These are phyloP conservation scores for Botrytis porri DNA, from an alignment of 2,329 filamentous ascomycete species.

Conservation along the genomic window DNA sequence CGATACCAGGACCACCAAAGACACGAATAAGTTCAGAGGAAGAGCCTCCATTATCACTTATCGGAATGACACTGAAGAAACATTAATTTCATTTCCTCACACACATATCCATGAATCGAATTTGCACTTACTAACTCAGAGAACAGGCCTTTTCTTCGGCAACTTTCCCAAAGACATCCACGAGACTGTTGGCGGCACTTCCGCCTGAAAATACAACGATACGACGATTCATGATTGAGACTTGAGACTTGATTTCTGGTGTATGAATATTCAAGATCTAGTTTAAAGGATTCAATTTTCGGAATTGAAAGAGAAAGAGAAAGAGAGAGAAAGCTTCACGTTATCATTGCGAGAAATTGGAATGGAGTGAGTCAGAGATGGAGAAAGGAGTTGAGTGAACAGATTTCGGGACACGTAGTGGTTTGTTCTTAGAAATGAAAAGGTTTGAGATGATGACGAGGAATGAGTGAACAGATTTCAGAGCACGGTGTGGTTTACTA, in stretches of 20 bases:
- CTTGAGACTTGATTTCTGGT: background rate
- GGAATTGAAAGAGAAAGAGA: background rate
- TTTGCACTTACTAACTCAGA: constrained; percentile 38
- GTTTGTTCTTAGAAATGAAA: background rate
- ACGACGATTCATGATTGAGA: constrained; percentile 25
- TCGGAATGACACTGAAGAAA: constrained; percentile 77
- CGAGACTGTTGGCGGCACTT: constrained; percentile 89
- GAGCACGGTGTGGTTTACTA: constrained; percentile 12
- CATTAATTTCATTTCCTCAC: constrained; percentile 28
- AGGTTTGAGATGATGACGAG: background rate
- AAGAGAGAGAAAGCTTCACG: background rate
- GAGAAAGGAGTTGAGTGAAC: background rate
- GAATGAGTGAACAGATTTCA: background rate
- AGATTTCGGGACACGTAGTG: constrained; percentile 16
- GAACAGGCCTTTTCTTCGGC: constrained; percentile 39
- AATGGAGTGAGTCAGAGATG: background rate
- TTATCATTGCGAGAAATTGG: background rate
- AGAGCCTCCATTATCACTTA: constrained; percentile 92
- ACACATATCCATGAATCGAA: background rate
- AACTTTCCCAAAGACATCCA: constrained; percentile 76
- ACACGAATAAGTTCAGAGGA: constrained; percentile 92
- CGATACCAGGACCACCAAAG: constrained; percentile 86
- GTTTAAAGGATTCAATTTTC: background rate
- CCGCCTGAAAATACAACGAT: constrained; percentile 87
- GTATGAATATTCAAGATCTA: background rate